Conservation (phyloP, 2,329 filamentous ascomycete genomes). For the Pseudocercospora eumusae region DNA sequence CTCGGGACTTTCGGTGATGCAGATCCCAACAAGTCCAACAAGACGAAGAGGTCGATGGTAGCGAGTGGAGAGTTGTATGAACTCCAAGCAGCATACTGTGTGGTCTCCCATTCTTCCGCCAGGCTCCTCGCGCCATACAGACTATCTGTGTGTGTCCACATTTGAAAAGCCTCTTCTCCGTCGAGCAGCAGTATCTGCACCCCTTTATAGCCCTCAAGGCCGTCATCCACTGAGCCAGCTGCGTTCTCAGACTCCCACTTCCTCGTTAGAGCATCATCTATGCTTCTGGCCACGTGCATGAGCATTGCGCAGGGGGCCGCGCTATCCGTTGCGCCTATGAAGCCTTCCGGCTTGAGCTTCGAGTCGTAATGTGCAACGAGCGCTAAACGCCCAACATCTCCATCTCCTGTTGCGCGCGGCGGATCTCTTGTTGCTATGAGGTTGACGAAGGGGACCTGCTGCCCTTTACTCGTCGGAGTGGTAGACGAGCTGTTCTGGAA, state of each 20-base stretch:
- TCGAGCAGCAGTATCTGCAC: conserved; percentile 89
- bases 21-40: conserved; percentile 84
- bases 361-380: conserved; percentile 94
- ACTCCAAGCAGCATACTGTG: conserved; percentile 69
- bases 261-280: conserved; percentile 75
- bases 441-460: conserved; percentile 79
- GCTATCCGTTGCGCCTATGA: conserved; percentile 91
- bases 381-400: conserved; percentile 77
- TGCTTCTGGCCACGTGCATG: conserved; percentile 76
- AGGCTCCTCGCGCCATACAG: conserved; percentile 80
- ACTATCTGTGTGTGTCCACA: conserved; percentile 79
- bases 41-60: conserved; percentile 82
- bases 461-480: conserved; percentile 72
- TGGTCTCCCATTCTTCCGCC: conserved; percentile 76
- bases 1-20: conserved; percentile 71
- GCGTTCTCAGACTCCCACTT: conserved; percentile 77
- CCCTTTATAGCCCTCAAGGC: conserved; percentile 73
- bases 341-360: conserved; percentile 75
- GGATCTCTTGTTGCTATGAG: conserved; percentile 85
- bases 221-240: conserved; percentile 45
- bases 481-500: conserved; percentile 89
- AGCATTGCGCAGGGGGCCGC: conserved; percentile 93
- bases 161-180: conserved; percentile 86
- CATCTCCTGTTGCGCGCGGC: conserved; percentile 67
- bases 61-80: conserved; percentile 72